Percentiles rank a stretch among this genome's conserved stretches.
Conservation (phyloP, 2,329 filamentous ascomycete species). For the Chrysosporium keratinophilum region DNA sequence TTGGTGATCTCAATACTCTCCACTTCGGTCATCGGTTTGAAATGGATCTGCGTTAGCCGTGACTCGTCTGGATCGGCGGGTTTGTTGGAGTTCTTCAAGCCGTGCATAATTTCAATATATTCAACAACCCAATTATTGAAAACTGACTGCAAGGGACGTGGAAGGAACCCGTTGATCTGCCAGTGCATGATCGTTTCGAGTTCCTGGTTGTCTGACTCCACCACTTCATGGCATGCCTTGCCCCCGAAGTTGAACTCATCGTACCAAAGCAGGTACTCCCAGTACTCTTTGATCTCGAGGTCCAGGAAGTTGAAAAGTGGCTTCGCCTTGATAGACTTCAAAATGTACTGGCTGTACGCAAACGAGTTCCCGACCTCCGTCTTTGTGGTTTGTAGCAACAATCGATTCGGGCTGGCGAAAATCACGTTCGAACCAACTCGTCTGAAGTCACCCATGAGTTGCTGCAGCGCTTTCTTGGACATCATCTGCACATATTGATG, state of each 20-base stretch:
- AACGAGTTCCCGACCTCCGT: slow-evolving; percentile 93
- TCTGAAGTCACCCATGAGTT: slow-evolving; percentile 93
- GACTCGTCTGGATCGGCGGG: slow-evolving; percentile 49
- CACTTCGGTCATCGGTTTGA: slow-evolving; percentile 47
- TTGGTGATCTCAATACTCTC: slow-evolving; percentile 51
- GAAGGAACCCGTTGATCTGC: slow-evolving; percentile 88
- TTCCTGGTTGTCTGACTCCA: slow-evolving; percentile 63
- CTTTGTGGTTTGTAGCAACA: slow-evolving; percentile 92
- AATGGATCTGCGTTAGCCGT: slow-evolving; percentile 51
- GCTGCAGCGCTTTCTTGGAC: slow-evolving; percentile 92
- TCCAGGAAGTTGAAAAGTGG: slow-evolving; percentile 96
- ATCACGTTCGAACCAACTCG: slow-evolving; percentile 90
- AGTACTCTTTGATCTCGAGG: slow-evolving; percentile 95
- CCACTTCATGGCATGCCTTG: slow-evolving; percentile 74
- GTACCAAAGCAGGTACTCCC: slow-evolving; percentile 98
- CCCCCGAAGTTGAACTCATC: slow-evolving; percentile 98
- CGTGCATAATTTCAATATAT: slow-evolving; percentile 90
- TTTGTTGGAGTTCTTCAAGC: slow-evolving; percentile 61
- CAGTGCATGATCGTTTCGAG: slow-evolving; percentile 95
- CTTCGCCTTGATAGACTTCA: slow-evolving; percentile 93
- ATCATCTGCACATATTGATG: slow-evolving; percentile 99
- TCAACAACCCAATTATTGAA: slow-evolving; percentile 92
- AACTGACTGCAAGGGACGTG: slow-evolving; percentile 63
- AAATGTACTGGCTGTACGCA: slow-evolving; percentile 92
- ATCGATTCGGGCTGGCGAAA: slow-evolving; percentile 81